A percentile compares a stretch with the other conserved stretches of the same genome.
Evolutionary conservation across 768 basidiomycete species (phyloP).

Genomic region (Auricularia sp.): DNA sequence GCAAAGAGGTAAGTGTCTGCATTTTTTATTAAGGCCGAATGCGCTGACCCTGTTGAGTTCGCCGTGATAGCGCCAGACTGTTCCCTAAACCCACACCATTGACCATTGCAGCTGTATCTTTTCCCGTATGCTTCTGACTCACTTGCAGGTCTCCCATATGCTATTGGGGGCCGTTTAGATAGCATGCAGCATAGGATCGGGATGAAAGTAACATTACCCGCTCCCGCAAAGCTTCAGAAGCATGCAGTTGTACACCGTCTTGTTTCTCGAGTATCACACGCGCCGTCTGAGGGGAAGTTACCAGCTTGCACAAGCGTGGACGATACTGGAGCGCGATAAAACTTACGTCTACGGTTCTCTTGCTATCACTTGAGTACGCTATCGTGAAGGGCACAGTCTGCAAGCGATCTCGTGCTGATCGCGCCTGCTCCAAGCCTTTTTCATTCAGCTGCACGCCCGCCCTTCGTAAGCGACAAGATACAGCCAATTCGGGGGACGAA

Average conservation of each 20-base stretch:
- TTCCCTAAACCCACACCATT: no score
- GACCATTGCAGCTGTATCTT: not conserved
- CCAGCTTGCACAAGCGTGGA: not conserved
- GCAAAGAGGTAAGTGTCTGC: slow-evolving; percentile 7
- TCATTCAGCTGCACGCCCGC: slow-evolving; percentile 37
- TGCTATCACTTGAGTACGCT: slow-evolving; percentile 65
- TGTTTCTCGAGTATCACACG: slow-evolving; percentile 50
- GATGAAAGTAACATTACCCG: slow-evolving; percentile 30
- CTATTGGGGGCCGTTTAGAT: slow-evolving; percentile 21
- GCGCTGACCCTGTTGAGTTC: not conserved
- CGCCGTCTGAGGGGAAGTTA: slow-evolving; percentile 41
- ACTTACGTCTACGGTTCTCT: slow-evolving; percentile 53
- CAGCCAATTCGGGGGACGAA: no score
- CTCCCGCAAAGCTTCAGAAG: slow-evolving; percentile 46
- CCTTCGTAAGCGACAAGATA: no score
- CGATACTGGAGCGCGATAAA: not conserved
- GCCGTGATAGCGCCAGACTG: not conserved
- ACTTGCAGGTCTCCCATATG: slow-evolving; percentile 53
- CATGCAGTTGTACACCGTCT: slow-evolving; percentile 32
- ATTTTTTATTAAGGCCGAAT: not conserved
- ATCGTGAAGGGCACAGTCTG: slow-evolving; percentile 42
- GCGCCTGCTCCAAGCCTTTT: slow-evolving; percentile 49
- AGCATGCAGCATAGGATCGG: not conserved
- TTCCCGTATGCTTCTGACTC: not conserved
- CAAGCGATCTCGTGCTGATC: slow-evolving; percentile 42